Evolutionary conservation across 768 basidiomycete species (phyloP).

Genomic region (Lactifluus pinguis): DNA sequence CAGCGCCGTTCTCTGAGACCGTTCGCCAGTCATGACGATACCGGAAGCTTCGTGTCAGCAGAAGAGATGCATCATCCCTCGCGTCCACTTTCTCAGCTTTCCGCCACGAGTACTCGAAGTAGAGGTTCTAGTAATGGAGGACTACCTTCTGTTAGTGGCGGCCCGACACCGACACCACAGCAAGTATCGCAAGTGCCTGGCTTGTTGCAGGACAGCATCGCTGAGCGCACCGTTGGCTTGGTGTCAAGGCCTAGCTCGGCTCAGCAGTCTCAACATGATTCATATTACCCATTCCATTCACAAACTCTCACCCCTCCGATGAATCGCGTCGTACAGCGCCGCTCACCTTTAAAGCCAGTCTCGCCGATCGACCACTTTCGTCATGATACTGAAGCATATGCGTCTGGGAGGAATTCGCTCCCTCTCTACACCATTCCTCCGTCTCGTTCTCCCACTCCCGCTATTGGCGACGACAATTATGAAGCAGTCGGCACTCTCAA

Average conservation of each 20-base stretch:
- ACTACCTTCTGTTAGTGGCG: background rate
- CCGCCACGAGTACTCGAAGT: background rate
- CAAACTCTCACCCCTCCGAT: constrained; percentile 14
- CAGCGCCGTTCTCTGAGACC: constrained; percentile 11
- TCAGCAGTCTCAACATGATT: background rate
- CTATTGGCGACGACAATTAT: constrained; percentile 65
- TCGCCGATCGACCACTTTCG: constrained; percentile 49
- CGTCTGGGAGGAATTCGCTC: constrained; percentile 50
- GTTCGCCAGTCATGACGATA: background rate
- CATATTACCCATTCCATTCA: background rate
- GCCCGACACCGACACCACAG: background rate
- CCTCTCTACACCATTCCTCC: constrained; percentile 42
- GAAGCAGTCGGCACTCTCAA: constrained; percentile 47
- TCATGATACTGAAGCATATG: constrained; percentile 59
- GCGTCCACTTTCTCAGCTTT: constrained; percentile 12
- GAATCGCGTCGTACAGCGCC: constrained; percentile 11
- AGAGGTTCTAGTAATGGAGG: background rate
- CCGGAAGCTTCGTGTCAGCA: background rate
- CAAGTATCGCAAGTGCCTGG: background rate
- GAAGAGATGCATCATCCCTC: background rate
- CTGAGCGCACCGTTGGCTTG: constrained; percentile 1
- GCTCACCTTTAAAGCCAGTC: constrained; percentile 12
- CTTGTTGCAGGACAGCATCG: background rate
- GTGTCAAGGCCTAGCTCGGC: background rate
- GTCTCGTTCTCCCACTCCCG: constrained; percentile 71